Evolutionary conservation across 2,329 filamentous ascomycete genomes (phyloP), one percentile per base, ranked within the genome.

Genomic region (Berkeleyomyces rouxiae): DNA sequence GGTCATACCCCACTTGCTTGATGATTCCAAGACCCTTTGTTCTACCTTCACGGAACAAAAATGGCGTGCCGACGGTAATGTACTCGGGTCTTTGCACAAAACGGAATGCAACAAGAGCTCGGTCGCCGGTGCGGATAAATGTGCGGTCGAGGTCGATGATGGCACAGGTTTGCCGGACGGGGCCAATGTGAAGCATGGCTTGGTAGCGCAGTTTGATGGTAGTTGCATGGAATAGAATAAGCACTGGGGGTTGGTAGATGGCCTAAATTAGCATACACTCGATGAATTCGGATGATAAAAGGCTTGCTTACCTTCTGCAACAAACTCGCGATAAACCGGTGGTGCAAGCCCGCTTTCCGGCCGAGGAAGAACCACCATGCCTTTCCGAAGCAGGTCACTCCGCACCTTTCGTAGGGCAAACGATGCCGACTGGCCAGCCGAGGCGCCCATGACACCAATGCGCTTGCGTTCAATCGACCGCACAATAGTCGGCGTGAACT

Each of bases 101-200:
- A 7, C 86, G 84, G 75, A 99, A 99, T 0, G 92, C 93, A 1
- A 99, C 93, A 0, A 85, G 85, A 1, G 93, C 93, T n/a, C 92
- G 81, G 72, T 97, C 93, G 7, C 93, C 93, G 0, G 92, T 96
- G 6, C 93, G 84, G 67, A 99, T 96, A 69, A 91, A 93, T 36
- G 88, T 87, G n/a, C 92, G 85, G 71, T 99, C 93, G 67, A 99
- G 93, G 70, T 96, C 93, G 69, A 99, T 95, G 70, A 99, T 96
- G 9, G 90, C 85, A 70, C 93, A 99, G 0, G 93, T 99, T 75
- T 99, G 93, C 47, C 87, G 90, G 51, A 99, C 88, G 0, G 93
- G 88, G 0, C 93, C 93, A 3, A 99, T 91, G 69, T 99, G 93
- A 31, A 99, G 80, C 91, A 97, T 99, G 0, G 93, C 93, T 76